phyloP scores from a whole-genome alignment of 202 grass and related monocot genomes.

The Bolboschoenoplectus hybrid region DNA sequence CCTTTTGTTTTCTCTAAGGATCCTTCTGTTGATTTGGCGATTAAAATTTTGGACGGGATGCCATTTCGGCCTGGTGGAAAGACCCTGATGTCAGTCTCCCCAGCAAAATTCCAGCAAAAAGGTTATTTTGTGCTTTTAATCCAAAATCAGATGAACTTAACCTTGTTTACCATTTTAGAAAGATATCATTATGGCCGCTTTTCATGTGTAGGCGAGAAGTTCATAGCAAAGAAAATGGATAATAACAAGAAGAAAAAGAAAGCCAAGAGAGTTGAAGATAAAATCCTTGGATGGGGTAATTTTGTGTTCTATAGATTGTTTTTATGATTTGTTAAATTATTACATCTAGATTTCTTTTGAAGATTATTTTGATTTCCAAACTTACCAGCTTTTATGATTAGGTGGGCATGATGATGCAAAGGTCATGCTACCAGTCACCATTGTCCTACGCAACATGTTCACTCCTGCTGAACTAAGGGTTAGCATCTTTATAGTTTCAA shows the following conservation, averaged over 20 bases:
- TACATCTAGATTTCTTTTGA: constrained; percentile 19
- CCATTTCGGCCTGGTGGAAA: constrained; percentile 83
- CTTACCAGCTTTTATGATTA: constrained; percentile 50
- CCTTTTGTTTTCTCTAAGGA: constrained; percentile 55
- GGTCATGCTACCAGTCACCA: constrained; percentile 68
- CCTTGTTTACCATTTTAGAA: constrained; percentile 11
- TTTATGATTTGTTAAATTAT: constrained; percentile 1
- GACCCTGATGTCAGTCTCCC: constrained; percentile 73
- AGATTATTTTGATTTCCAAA: constrained; percentile 1
- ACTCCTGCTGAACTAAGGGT: constrained; percentile 87
- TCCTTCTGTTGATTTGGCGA: constrained; percentile 83
- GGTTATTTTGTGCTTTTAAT: constrained; percentile 51
- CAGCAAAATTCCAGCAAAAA: constrained; percentile 89
- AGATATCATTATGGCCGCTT: background rate
- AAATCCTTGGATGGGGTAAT: constrained; percentile 99
- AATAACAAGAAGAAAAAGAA: constrained; percentile 88
- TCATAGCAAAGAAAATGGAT: constrained; percentile 80
- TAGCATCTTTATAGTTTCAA: constrained; percentile 36
- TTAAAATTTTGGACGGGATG: constrained; percentile 83
- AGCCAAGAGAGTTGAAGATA: constrained; percentile 83
- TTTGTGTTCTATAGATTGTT: constrained; percentile 15
- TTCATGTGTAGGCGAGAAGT: constrained; percentile 63
- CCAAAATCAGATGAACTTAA: constrained; percentile 8
- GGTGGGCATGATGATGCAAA: constrained; percentile 95
- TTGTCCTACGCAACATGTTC: constrained; percentile 91